Evolutionary conservation across 768 basidiomycete species (phyloP).

Genomic region (Candolleomyces efflorescens): DNA sequence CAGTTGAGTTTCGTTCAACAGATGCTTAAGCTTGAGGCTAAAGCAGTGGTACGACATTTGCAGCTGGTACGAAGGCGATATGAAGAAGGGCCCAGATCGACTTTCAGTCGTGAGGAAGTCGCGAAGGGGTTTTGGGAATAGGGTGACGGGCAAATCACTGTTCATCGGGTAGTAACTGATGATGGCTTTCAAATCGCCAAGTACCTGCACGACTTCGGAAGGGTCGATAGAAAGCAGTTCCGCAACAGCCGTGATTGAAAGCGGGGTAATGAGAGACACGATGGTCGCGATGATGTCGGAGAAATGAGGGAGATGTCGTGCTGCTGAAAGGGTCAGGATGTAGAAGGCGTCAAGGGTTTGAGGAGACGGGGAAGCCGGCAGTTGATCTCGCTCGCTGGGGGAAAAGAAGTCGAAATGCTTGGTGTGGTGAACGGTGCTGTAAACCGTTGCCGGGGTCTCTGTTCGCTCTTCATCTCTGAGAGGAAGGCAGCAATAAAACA

Average conservation of each 20-base stretch:
- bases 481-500: too few relatives aligned
- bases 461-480: too few relatives aligned
- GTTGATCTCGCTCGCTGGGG: too few relatives aligned
- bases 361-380: too few relatives aligned
- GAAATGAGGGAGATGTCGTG: background rate
- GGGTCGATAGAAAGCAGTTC: background rate
- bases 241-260: background rate
- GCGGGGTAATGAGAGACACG: background rate
- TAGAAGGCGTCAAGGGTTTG: background rate
- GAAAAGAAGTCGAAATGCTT: too few relatives aligned
- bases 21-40: too few relatives aligned
- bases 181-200: background rate
- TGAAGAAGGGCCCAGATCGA: background rate
- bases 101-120: background rate
- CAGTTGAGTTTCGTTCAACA: too few relatives aligned
- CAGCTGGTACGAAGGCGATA: background rate
- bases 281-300: background rate
- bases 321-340: background rate
- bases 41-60: too few relatives aligned
- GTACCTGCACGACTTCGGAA: background rate
- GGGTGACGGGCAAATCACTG: constrained; percentile 10
- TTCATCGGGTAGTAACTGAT: background rate
- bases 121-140: background rate
- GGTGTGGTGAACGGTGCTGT: too few relatives aligned
- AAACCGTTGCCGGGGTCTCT: too few relatives aligned